These are phyloP conservation scores for Ogataea hybrid DNA, from an alignment of 1,139 yeast species.

Conservation along the genomic window DNA sequence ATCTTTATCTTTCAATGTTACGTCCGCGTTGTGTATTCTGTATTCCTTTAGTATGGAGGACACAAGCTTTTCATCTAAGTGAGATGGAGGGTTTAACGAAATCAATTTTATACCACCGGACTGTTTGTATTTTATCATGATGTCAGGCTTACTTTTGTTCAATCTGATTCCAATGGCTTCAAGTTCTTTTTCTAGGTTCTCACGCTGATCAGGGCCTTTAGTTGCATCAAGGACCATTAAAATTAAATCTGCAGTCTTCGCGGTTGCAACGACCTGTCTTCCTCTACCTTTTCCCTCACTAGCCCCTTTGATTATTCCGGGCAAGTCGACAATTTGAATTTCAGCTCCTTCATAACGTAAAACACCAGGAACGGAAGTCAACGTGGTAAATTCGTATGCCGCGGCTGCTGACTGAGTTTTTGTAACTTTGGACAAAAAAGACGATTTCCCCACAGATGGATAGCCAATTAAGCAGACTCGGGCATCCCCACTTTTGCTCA, in stretches of 20 bases:
- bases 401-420: constrained; percentile 95
- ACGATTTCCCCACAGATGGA: constrained; percentile 97
- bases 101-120: constrained; percentile 92
- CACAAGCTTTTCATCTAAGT: constrained; percentile 79
- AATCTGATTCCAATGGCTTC: constrained; percentile 93
- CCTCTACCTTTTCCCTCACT: constrained; percentile 98
- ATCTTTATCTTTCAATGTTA: constrained; percentile 81
- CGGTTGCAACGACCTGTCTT: constrained; percentile 93
- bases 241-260: constrained; percentile 90
- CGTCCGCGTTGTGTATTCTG: constrained; percentile 91
- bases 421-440: constrained; percentile 81
- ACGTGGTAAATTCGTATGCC: constrained; percentile 90
- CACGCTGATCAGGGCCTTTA: constrained; percentile 84
- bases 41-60: constrained; percentile 78
- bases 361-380: constrained; percentile 96
- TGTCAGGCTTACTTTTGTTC: constrained; percentile 79
- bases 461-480: constrained; percentile 93
- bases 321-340: constrained; percentile 92
- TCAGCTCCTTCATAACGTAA: constrained; percentile 95
- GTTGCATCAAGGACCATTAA: constrained; percentile 96
- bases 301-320: constrained; percentile 97
- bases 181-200: constrained; percentile 80
- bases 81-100: constrained; percentile 76
- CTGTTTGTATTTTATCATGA: constrained; percentile 72
- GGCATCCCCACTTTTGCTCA: constrained; percentile 94